Conservation (phyloP, 2,329 filamentous ascomycete genomes). For the Fusarium domesticum region DNA sequence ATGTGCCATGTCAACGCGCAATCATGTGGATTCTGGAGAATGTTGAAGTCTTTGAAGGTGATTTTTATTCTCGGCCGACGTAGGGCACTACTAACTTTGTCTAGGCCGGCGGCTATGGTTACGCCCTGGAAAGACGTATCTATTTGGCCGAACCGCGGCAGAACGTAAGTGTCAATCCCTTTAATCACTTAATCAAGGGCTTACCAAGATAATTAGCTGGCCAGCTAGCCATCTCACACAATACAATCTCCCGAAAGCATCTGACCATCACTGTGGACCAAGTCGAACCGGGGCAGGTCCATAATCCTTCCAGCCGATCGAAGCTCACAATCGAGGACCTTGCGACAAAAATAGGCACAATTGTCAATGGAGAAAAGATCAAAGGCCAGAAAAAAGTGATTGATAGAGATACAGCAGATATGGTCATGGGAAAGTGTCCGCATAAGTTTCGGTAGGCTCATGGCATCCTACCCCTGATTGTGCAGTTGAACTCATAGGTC, state of each 20-base stretch:
- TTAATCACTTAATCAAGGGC: neutral
- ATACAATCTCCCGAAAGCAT: conserved; percentile 86
- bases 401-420: conserved; percentile 49
- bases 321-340: conserved; percentile 72
- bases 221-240: conserved; percentile 69
- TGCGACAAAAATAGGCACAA: conserved; percentile 80
- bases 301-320: conserved; percentile 63
- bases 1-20: conserved; percentile 15
- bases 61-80: neutral
- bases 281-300: conserved; percentile 64
- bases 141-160: conserved; percentile 75
- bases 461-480: neutral
- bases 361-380: conserved; percentile 69
- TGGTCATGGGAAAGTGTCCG: conserved; percentile 70
- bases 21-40: conserved; percentile 65
- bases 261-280: conserved; percentile 69
- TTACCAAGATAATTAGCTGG: conserved; percentile 46
- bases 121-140: conserved; percentile 77
- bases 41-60: conserved; percentile 51
- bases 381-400: conserved; percentile 59
- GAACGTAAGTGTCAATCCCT: conserved; percentile 50
- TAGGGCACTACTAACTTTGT: conserved; percentile 4
- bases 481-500: conserved; percentile 9
- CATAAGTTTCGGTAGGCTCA: conserved; percentile 55
- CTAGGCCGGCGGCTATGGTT: conserved; percentile 67